Conservation (phyloP, 1,284 basidiomycete genomes). For the Phenoliferia sp. region DNA sequence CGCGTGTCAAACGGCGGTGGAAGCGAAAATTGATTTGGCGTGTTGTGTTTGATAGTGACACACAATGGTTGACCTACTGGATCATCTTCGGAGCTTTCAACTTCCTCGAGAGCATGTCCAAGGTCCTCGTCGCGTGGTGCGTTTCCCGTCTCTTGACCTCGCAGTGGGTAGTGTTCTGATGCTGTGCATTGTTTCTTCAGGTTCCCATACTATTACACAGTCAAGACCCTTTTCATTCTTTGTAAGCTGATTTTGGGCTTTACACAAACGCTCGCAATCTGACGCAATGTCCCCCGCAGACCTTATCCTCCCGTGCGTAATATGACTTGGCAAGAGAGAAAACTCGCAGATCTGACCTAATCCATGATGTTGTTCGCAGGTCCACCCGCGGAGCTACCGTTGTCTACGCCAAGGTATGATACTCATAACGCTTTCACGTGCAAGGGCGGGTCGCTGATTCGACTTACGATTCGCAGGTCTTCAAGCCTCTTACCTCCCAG, state of each 20-base stretch:
- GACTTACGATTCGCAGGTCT: background rate
- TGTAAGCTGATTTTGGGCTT: conserved; percentile 3
- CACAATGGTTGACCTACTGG: conserved; percentile 82
- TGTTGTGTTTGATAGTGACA: conserved; percentile 45
- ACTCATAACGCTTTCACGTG: background rate
- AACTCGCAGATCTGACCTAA: background rate
- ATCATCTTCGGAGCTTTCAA: conserved; percentile 80
- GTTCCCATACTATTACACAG: conserved; percentile 40
- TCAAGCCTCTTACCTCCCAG: conserved; percentile 24
- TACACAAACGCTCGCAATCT: background rate
- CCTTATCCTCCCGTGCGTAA: conserved; percentile 34
- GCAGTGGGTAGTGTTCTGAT: background rate
- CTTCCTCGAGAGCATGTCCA: conserved; percentile 72
- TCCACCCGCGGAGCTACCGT: conserved; percentile 33
- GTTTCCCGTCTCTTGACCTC: background rate
- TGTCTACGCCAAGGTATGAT: conserved; percentile 24
- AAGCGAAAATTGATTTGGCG: background rate
- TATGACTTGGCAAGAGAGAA: background rate
- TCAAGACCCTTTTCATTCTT: conserved; percentile 38
- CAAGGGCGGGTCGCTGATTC: conserved; percentile 1
- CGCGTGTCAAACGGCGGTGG: background rate
- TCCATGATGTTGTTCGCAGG: background rate
- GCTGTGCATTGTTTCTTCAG: background rate
- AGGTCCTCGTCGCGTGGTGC: conserved; percentile 63
- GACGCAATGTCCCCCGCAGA: conserved; percentile 1